Percentiles rank a stretch among this genome's conserved stretches.
phyloP scores from a whole-genome alignment of 768 basidiomycete genomes.

The Trichaptum fuscoviolaceum region DNA sequence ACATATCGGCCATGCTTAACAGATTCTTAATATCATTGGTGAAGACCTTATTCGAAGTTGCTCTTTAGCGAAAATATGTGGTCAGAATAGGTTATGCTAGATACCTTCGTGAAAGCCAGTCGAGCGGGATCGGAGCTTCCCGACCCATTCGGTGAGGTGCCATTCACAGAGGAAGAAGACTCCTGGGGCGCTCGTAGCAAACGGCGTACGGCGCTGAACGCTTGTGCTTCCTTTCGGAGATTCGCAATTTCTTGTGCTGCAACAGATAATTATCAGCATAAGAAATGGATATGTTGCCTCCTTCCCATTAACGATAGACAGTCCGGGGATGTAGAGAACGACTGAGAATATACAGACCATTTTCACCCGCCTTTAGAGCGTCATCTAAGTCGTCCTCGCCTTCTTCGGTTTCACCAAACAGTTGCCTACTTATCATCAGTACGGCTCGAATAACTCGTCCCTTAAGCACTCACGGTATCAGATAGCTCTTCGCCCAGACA shows the following conservation, averaged over 20 bases:
- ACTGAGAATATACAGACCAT: conserved; percentile 48
- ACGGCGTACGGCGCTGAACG: conserved; percentile 76
- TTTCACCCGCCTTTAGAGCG: conserved; percentile 90
- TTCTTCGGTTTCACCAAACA: conserved; percentile 92
- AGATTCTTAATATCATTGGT: conserved; percentile 82
- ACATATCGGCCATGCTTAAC: conserved; percentile 94
- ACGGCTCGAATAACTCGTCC: background rate
- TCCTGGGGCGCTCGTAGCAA: conserved; percentile 46
- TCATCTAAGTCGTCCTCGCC: conserved; percentile 80
- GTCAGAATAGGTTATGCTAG: background rate
- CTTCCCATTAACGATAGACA: background rate
- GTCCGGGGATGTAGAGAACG: background rate
- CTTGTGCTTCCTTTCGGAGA: conserved; percentile 82
- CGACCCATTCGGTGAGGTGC: background rate
- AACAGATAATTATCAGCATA: background rate
- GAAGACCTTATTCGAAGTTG: conserved; percentile 61
- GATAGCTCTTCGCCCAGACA: conserved; percentile 97
- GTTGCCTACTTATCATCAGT: conserved; percentile 48
- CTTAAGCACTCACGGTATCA: conserved; percentile 64
- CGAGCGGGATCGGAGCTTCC: conserved; percentile 46
- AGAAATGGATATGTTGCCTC: background rate
- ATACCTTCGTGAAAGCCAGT: conserved; percentile 80
- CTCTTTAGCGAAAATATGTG: background rate
- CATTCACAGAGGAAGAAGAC: background rate
- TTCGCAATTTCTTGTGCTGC: conserved; percentile 87